Evolutionary conservation across 805 yeast species (phyloP).

Genomic region (Candida verbasci): DNA sequence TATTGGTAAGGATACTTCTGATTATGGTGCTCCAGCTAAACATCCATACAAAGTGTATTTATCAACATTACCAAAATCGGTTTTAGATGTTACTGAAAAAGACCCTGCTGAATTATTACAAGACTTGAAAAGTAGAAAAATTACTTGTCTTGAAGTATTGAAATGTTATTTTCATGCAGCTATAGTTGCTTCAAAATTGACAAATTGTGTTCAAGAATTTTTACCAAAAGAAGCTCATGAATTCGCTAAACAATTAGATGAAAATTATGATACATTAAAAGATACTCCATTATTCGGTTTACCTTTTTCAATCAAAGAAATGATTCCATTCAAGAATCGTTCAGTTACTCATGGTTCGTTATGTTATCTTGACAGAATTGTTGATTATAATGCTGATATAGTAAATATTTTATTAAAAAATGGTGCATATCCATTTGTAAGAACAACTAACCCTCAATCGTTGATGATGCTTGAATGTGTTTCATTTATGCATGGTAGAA

Average conservation of each 20-base stretch:
- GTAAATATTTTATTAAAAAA: constrained; percentile 11
- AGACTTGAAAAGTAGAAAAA: constrained; percentile 10
- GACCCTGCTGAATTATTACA: constrained; percentile 15
- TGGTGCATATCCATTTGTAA: constrained; percentile 19
- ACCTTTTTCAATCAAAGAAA: constrained; percentile 20
- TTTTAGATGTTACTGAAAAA: constrained; percentile 13
- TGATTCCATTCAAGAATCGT: constrained; percentile 15
- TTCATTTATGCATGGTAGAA: constrained; percentile 16
- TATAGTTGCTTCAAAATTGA: constrained; percentile 13
- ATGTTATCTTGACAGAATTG: constrained; percentile 15
- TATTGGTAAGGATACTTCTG: constrained; percentile 12
- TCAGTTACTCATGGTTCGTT: constrained; percentile 16
- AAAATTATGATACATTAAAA: constrained; percentile 8
- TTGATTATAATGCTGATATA: constrained; percentile 17
- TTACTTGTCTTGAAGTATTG: constrained; percentile 14
- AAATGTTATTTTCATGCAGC: constrained; percentile 17
- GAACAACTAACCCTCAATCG: constrained; percentile 20
- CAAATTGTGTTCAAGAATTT: constrained; percentile 16
- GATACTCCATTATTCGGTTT: constrained; percentile 15
- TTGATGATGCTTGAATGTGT: constrained; percentile 20
- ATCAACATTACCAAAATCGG: constrained; percentile 11
- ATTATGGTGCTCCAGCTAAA: constrained; percentile 18
- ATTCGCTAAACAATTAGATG: constrained; percentile 16
- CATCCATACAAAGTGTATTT: constrained; percentile 14
- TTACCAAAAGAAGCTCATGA: constrained; percentile 14